Percentiles rank a stretch among this genome's conserved stretches.
phyloP scores from a whole-genome alignment of 805 yeast species.

The Yarrowia sp. region DNA sequence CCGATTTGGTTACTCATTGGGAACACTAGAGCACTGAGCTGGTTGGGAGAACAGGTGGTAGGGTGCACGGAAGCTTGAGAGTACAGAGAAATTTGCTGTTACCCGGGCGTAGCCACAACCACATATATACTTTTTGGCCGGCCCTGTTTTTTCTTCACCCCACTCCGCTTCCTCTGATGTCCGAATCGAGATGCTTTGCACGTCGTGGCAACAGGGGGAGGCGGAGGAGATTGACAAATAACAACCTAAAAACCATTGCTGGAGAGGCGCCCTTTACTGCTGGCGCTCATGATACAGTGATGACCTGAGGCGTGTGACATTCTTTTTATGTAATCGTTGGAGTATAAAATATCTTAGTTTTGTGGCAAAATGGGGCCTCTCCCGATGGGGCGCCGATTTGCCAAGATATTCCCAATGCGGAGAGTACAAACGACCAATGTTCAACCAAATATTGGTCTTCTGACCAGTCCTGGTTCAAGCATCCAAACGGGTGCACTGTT shows the following conservation, averaged over 20 bases:
- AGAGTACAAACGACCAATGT: too few relatives aligned
- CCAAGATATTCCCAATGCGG: too few relatives aligned
- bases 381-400: too few relatives aligned
- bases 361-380: neutral
- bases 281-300: slow-evolving; percentile 28
- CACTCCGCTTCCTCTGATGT: slow-evolving; percentile 20
- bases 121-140: neutral
- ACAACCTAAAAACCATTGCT: slow-evolving; percentile 28
- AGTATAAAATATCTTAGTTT: too few relatives aligned
- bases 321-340: neutral
- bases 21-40: neutral
- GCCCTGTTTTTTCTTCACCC: neutral
- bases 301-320: slow-evolving; percentile 28
- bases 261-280: slow-evolving; percentile 27
- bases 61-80: neutral
- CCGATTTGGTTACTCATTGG: neutral
- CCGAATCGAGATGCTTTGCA: slow-evolving; percentile 25
- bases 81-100: neutral
- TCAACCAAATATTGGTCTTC: too few relatives aligned
- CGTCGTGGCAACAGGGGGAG: slow-evolving; percentile 25
- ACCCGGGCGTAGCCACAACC: neutral
- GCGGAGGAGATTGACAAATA: slow-evolving; percentile 21
- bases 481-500: neutral
- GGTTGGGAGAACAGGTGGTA: neutral
- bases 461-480: too few relatives aligned